Evolutionary conservation across 306 rosid species (phyloP), one percentile per base, ranked within the genome.

Genomic region (Argentina anserina): DNA sequence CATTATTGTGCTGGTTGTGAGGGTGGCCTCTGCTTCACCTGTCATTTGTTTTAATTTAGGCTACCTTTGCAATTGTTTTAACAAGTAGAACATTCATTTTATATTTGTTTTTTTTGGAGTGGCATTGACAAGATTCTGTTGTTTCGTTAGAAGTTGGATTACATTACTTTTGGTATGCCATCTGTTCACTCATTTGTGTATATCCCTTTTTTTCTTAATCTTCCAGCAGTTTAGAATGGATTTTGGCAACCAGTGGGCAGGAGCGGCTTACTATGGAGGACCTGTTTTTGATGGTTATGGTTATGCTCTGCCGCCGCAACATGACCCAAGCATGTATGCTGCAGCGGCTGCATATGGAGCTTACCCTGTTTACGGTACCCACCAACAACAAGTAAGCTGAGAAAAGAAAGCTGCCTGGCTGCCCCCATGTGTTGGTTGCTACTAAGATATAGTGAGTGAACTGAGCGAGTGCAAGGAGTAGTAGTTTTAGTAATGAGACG

Each of bases 331-430:
- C 81, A 74, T 87, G 79, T 91, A 90, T 78, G 88, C 90, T 50
- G 80, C 86, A 9, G 77, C 76, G 15, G 86, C 91, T 13, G 85
- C 97, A 40, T 95, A 95, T 77, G 99, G 92, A 40, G 86, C 93
- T 59, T 95, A 95, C 80, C 93, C 97, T 12, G 47, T 91, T 40
- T 91, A 86, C 71, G 97, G 93, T 60, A 91, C 85, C 72, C 97
- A 91, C 83, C 97, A 92, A 74, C 97, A 95, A 76, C 97, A 92
- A 86, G 97, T 95, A 78, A 95, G 89, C 90, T 90, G 85, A 94
- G 25, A 14, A 29, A 40, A 20, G 34, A 47, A 20, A 36, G 36
- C 36, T 33, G 36, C 36, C 36, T 33, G n/a, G 64, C 52, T 49
- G 18, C 43, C 33, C 59, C 49, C 36, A 28, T 33, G 29, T 7